These are phyloP conservation scores for Russula earlei DNA, from an alignment of 768 basidiomycete genomes.

Conservation along the genomic window DNA sequence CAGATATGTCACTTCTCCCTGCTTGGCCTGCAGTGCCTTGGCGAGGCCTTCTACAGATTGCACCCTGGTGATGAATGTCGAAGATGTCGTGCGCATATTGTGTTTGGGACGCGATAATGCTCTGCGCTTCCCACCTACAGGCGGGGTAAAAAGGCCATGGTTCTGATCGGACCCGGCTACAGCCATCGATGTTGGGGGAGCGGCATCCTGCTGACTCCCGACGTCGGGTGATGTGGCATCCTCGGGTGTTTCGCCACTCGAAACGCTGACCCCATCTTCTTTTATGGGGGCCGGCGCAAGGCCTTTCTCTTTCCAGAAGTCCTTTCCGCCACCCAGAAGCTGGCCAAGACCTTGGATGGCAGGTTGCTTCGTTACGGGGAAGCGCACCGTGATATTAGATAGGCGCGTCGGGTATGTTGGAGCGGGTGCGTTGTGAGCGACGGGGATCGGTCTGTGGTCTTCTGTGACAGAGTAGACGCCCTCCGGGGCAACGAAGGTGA, in stretches of 20 bases:
- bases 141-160: conserved; percentile 49
- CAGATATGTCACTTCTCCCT: conserved; percentile 77
- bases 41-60: conserved; percentile 72
- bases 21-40: conserved; percentile 62
- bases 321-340: conserved; percentile 58
- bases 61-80: conserved; percentile 83
- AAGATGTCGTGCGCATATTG: conserved; percentile 83
- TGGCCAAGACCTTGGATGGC: conserved; percentile 56
- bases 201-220: conserved; percentile 23
- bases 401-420: conserved; percentile 50
- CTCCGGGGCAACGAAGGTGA: conserved; percentile 81
- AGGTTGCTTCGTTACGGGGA: conserved; percentile 45
- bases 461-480: conserved; percentile 85
- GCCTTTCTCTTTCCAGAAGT: conserved; percentile 47
- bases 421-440: conserved; percentile 31
- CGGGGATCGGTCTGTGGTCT: conserved; percentile 60
- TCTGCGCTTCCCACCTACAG: conserved; percentile 52
- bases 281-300: conserved; percentile 16
- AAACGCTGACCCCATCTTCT: conserved; percentile 59
- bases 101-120: conserved; percentile 68
- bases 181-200: conserved; percentile 32
- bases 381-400: conserved; percentile 52
- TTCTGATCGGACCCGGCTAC: conserved; percentile 32
- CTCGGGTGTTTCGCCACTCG: conserved; percentile 75
- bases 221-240: conserved; percentile 37